Conservation (phyloP, 2,329 filamentous ascomycete genomes). For the Xylariomycetidae sp. region DNA sequence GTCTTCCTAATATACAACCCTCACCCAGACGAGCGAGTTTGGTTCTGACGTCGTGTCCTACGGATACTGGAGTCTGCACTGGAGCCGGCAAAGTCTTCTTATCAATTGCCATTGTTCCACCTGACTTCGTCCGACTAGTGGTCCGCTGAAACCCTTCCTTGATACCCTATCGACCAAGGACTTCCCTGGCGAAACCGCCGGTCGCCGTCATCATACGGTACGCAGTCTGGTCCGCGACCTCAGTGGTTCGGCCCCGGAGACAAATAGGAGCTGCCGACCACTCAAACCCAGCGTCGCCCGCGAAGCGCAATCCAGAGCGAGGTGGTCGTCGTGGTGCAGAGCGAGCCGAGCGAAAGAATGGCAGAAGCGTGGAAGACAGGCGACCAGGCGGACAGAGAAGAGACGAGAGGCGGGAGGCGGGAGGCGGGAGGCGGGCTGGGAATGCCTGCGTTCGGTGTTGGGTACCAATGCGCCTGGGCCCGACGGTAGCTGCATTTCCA, state of each 20-base stretch:
- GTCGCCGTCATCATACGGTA: too few species aligned
- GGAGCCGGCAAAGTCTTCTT: too few species aligned
- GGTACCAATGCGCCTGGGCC: conserved; percentile 40
- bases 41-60: not conserved
- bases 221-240: too few species aligned
- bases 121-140: conserved; percentile 10
- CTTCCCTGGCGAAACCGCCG: conserved; percentile 17
- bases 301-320: too few species aligned
- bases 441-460: conserved; percentile 28
- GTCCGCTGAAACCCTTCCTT: conserved; percentile 6
- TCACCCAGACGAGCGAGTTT: too few species aligned
- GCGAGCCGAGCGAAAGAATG: too few species aligned
- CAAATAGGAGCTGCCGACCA: too few species aligned
- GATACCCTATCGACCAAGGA: conserved; percentile 19
- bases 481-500: conserved; percentile 21
- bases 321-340: too few species aligned
- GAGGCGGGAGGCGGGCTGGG: conserved; percentile 10
- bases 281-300: too few species aligned
- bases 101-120: conserved; percentile 6
- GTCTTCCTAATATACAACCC: not conserved
- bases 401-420: conserved; percentile 7
- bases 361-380: too few species aligned
- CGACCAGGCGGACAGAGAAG: too few species aligned
- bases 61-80: not conserved
- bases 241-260: too few species aligned